Percentiles rank a stretch among this genome's conserved stretches.
phyloP scores from a whole-genome alignment of 2,329 filamentous ascomycete genomes.

The Fusarium acutatum region DNA sequence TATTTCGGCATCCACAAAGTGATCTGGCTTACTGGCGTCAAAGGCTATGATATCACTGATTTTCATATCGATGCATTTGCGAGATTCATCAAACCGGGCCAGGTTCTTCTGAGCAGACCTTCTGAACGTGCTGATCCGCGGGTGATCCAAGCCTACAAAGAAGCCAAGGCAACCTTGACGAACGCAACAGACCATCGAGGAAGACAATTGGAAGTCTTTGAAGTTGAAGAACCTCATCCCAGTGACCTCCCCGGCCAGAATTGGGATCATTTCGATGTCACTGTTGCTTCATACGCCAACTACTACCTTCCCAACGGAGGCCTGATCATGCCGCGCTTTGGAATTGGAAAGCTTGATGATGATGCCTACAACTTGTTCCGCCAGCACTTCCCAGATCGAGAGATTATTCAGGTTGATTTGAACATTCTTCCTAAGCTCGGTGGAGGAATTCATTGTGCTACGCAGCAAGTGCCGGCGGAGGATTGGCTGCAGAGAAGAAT shows the following conservation, averaged over 20 bases:
- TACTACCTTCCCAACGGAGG: slow-evolving; percentile 43
- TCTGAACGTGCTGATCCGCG: neutral
- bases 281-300: slow-evolving; percentile 36
- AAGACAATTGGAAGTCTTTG: slow-evolving; percentile 31
- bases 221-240: slow-evolving; percentile 38
- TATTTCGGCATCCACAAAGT: slow-evolving; percentile 38
- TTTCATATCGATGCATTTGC: slow-evolving; percentile 43
- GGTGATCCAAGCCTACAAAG: slow-evolving; percentile 33
- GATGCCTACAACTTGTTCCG: slow-evolving; percentile 29
- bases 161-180: slow-evolving; percentile 31
- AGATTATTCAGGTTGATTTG: slow-evolving; percentile 22
- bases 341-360: slow-evolving; percentile 33
- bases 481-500: neutral
- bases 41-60: slow-evolving; percentile 39
- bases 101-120: slow-evolving; percentile 36
- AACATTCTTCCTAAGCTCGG: slow-evolving; percentile 24
- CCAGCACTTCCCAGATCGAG: slow-evolving; percentile 13
- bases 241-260: neutral
- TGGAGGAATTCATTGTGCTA: slow-evolving; percentile 43
- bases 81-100: slow-evolving; percentile 38
- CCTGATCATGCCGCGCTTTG: slow-evolving; percentile 42
- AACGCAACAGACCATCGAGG: slow-evolving; percentile 33
- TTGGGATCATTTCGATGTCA: neutral
- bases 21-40: slow-evolving; percentile 42
- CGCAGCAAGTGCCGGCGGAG: slow-evolving; percentile 37